phyloP scores from a whole-genome alignment of 495 filamentous ascomycete genomes.

The Aspergillus egyptiacus region DNA sequence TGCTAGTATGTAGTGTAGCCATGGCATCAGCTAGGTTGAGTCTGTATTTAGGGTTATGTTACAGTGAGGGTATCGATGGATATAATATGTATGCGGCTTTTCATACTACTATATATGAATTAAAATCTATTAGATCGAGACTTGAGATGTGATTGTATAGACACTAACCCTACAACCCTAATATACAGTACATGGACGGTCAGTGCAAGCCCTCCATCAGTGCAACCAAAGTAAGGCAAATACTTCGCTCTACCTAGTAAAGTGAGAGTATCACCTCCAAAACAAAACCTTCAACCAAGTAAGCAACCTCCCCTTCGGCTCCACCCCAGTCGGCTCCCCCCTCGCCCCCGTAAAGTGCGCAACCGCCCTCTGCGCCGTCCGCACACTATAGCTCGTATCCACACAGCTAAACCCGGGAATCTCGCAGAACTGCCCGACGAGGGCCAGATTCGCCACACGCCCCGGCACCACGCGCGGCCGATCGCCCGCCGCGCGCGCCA shows the following conservation, averaged over 20 bases:
- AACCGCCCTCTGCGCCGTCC: constrained; percentile 29
- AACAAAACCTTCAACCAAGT: not conserved
- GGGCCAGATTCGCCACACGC: constrained; percentile 24
- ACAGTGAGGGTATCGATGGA: too few species aligned
- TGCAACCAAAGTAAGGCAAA: not conserved
- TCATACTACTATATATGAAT: too few species aligned
- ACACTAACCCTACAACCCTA: too few species aligned
- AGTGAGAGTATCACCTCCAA: not conserved
- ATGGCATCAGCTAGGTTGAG: too few species aligned
- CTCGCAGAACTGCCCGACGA: constrained; percentile 32
- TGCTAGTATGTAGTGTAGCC: too few species aligned
- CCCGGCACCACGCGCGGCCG: constrained; percentile 27
- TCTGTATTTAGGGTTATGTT: too few species aligned
- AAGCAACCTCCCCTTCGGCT: not conserved
- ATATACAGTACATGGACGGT: too few species aligned
- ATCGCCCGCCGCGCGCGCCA: constrained; percentile 18
- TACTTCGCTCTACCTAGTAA: not conserved
- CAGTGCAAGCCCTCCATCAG: too few species aligned
- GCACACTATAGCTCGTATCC: constrained; percentile 30
- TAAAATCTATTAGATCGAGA: too few species aligned
- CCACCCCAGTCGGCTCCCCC: not conserved
- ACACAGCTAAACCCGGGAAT: constrained; percentile 27
- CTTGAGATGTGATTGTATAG: too few species aligned
- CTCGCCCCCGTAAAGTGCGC: not conserved
- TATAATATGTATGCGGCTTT: too few species aligned